Base-by-base conservation (phyloP, 2,329 filamentous ascomycete genomes). In the Pestalotiopsis sp. region DNA sequence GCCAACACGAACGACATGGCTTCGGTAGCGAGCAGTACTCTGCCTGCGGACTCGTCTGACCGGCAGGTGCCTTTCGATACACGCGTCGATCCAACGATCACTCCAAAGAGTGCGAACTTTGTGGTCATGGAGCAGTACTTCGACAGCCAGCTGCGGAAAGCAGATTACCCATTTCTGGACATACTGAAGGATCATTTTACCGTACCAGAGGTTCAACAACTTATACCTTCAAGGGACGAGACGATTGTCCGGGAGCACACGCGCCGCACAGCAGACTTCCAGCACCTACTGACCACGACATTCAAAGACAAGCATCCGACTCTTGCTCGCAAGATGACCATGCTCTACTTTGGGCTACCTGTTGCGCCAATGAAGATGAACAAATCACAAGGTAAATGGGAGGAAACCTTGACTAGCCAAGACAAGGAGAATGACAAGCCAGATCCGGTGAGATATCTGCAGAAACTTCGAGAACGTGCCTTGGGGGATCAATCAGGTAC, bases 311-410 rank as follows among this genome's bases (percentile, higher is more conserved):
- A 76, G 7, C 27, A 69, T 1, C 70, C 75, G 4, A 75, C 76
- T 1, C 68, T 84, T 17, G 76, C 77, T 2, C 78, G 80, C n/a
- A 85, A 84, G 72, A 68, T 87, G 68, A 76, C 83, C 0, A 79
- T 85, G 76, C 75, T 84, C 59, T 85, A 82, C 73, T 86, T 85
- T 69, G 84, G 84, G 0, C 72, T 85, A 5, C 82, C 83, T 0
- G 76, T 85, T 3, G 81, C 81, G 64, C 83, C 84, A 0, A 71
- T 83, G 36, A 76, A 77, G 56, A 73, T 76, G 3, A 73, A 17
- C 12, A 27, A 11, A 36, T 40, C 27, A 27, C 11, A 27, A 59
- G 17, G 11, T 11, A 9, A 4, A n/a, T 17, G 11, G 11, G 23
- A 27, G 12, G 9, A 27, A 4, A 7, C 23, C 25, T 23, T 59